Conservation (phyloP, 208 protist genomes). For the Acanthamoeba healyi region DNA sequence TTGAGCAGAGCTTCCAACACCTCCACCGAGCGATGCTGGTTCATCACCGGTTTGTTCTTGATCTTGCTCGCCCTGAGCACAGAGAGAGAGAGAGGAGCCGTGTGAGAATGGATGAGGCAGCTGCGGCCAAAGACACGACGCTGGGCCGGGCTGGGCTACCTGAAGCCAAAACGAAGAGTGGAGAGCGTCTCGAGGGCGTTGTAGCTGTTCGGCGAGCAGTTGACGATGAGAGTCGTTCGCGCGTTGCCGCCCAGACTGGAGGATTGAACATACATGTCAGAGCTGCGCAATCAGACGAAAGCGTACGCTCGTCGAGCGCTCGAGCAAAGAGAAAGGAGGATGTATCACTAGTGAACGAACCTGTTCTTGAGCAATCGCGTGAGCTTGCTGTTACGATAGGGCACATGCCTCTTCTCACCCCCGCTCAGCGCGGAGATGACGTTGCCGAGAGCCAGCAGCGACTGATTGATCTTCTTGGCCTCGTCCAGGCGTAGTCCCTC, state of each 20-base stretch:
- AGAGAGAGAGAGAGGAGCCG: neutral
- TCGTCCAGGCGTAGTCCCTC: constrained; percentile 85
- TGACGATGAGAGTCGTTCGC: constrained; percentile 91
- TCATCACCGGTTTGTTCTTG: neutral
- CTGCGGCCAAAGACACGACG: too few relatives aligned
- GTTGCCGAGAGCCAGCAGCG: constrained; percentile 87
- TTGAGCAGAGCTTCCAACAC: constrained; percentile 2
- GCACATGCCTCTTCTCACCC: constrained; percentile 83
- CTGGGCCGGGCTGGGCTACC: too few relatives aligned
- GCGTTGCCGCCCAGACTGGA: constrained; percentile 91
- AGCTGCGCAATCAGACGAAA: too few relatives aligned
- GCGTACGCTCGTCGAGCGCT: too few relatives aligned
- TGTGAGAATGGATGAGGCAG: neutral
- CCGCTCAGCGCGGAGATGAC: constrained; percentile 89
- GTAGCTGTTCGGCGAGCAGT: constrained; percentile 88
- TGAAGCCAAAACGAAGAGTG: constrained; percentile 91
- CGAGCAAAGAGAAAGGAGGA: neutral
- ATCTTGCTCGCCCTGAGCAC: neutral
- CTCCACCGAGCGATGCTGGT: neutral
- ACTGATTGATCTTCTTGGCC: constrained; percentile 91
- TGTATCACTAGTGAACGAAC: constrained; percentile 62
- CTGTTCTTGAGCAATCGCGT: constrained; percentile 88
- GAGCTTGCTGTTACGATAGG: constrained; percentile 90
- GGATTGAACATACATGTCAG: constrained; percentile 46
- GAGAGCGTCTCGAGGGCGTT: constrained; percentile 92